Conservation (phyloP, 805 yeast species). For the Dipodascopsis tothii region DNA sequence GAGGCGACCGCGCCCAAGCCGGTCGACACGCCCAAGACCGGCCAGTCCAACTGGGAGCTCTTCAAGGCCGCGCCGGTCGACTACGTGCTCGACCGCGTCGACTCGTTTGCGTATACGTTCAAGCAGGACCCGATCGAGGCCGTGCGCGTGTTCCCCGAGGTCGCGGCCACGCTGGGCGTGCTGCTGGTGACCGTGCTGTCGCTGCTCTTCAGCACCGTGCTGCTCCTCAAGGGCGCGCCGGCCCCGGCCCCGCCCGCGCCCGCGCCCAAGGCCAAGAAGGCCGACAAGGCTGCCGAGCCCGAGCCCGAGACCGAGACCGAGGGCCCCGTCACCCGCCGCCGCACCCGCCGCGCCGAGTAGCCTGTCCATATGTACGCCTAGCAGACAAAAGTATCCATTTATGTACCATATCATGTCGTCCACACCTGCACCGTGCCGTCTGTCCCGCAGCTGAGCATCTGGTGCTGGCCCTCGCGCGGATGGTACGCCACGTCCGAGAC, state of each 20-base stretch:
- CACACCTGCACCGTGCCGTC: constrained; percentile 18
- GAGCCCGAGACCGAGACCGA: no score
- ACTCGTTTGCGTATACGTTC: constrained; percentile 30
- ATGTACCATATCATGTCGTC: constrained; percentile 6
- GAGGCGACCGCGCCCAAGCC: constrained; percentile 16
- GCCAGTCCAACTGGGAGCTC: constrained; percentile 23
- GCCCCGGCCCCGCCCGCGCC: constrained; percentile 9
- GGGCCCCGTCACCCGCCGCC: no score
- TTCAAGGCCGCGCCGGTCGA: constrained; percentile 32
- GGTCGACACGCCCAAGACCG: constrained; percentile 2
- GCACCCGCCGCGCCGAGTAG: no score
- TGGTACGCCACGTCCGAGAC: constrained; percentile 18
- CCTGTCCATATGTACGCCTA: no score
- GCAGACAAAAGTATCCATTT: no score
- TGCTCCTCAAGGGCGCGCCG: constrained; percentile 12
- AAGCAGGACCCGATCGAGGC: constrained; percentile 30
- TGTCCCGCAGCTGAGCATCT: constrained; percentile 20
- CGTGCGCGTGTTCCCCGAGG: constrained; percentile 32
- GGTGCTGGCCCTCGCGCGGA: constrained; percentile 12
- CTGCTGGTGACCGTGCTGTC: constrained; percentile 24
- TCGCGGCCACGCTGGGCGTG: constrained; percentile 28
- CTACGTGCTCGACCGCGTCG: constrained; percentile 26
- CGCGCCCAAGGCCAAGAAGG: no score
- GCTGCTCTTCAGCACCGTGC: constrained; percentile 26
- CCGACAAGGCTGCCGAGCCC: no score